phyloP scores from a whole-genome alignment of 176 grass and related monocot genomes.

The Elaeis guineensis region DNA sequence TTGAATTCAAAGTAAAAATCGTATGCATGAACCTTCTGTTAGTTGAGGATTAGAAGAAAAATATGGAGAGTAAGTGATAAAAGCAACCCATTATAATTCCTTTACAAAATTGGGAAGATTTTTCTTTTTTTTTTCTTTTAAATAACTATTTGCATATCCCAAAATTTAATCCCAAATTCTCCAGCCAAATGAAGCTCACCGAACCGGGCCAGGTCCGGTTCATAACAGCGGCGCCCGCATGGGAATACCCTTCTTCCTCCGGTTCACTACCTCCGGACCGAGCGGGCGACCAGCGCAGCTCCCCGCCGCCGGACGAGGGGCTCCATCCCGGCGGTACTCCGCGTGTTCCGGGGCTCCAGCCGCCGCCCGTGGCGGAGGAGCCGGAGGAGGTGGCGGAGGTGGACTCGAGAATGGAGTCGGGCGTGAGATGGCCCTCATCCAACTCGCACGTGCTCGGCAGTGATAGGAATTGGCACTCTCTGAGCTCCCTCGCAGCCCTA shows the following conservation, averaged over 20 bases:
- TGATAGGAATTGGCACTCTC: conserved; percentile 34
- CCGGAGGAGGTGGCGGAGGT: neutral
- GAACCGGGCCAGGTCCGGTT: neutral
- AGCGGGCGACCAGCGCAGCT: neutral
- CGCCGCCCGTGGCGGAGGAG: neutral
- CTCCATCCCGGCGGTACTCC: no score
- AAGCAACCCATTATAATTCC: no score
- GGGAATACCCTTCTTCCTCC: neutral
- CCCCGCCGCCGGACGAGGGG: neutral
- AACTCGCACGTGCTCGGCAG: conserved; percentile 20
- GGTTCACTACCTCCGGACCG: neutral
- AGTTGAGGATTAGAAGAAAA: no score
- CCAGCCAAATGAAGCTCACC: no score
- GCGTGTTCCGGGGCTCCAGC: neutral
- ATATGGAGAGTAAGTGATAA: no score
- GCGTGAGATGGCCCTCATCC: conserved; percentile 30
- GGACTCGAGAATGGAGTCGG: conserved; percentile 31
- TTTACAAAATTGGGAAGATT: no score
- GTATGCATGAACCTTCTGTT: no score
- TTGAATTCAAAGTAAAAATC: no score
- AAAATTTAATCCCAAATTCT: no score
- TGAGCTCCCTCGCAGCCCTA: conserved; percentile 25
- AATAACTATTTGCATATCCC: no score
- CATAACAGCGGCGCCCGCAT: neutral
- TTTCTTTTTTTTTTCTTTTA: no score